Percentiles rank a stretch among this genome's conserved stretches.
Conservation (phyloP, 2,329 filamentous ascomycete genomes). For the Aspergillus sp. region DNA sequence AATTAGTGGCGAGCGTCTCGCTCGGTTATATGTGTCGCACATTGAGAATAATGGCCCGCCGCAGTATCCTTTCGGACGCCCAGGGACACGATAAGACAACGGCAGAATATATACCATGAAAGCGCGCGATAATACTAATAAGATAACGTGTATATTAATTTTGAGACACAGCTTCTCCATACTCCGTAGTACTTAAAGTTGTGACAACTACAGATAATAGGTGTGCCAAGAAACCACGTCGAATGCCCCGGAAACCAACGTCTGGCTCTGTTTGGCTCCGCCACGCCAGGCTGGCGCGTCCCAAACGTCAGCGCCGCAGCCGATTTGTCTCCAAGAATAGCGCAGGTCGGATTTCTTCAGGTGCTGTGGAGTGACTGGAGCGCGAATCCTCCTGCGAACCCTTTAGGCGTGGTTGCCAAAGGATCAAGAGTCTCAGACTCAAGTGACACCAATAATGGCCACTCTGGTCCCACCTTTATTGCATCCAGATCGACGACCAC, state of each 20-base stretch:
- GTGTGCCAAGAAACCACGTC: constrained; percentile 7
- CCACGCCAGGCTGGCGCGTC: constrained; percentile 13
- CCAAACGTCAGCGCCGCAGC: constrained; percentile 9
- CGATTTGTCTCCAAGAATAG: constrained; percentile 14
- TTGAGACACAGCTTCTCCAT: neutral
- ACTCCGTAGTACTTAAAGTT: too few relatives aligned
- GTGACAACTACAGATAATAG: neutral
- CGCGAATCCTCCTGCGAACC: neutral
- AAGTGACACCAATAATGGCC: constrained; percentile 2
- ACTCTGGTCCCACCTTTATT: constrained; percentile 3
- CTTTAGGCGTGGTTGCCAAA: neutral
- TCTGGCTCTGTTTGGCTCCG: constrained; percentile 2
- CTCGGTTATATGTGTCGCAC: too few relatives aligned
- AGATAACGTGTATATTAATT: neutral
- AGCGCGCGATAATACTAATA: neutral
- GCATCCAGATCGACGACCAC: constrained; percentile 8
- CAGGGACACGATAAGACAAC: neutral
- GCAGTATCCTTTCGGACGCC: neutral
- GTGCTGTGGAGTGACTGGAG: neutral
- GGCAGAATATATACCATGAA: too few relatives aligned
- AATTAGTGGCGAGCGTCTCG: constrained; percentile 22
- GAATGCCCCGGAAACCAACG: neutral
- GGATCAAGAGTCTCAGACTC: constrained; percentile 1
- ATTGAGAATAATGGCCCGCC: too few relatives aligned
- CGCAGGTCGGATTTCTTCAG: neutral